Conservation (phyloP, 768 basidiomycete genomes). For the Hemileccinum rubropunctum region DNA sequence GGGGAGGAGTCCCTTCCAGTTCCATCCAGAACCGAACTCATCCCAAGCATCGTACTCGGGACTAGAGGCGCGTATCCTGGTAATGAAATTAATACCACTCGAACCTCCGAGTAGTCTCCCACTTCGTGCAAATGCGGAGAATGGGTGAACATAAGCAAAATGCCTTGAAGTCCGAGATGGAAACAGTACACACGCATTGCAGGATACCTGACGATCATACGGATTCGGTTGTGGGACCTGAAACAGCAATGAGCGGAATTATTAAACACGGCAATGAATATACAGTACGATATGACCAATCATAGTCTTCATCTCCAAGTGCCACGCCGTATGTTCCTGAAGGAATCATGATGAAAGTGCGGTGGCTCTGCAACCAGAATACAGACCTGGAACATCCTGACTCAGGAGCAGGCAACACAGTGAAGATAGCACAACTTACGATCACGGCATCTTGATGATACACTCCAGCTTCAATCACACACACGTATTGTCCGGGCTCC, state of each 20-base stretch:
- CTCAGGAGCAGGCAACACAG: neutral
- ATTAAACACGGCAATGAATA: neutral
- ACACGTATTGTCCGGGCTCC: constrained; percentile 11
- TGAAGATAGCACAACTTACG: constrained; percentile 3
- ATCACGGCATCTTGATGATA: constrained; percentile 6
- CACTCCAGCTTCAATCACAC: constrained; percentile 14
- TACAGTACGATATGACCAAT: constrained; percentile 18
- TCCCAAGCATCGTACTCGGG: constrained; percentile 20
- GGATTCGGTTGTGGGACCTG: constrained; percentile 16
- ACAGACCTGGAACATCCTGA: constrained; percentile 21
- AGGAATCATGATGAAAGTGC: neutral
- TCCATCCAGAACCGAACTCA: constrained; percentile 16
- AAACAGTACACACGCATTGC: constrained; percentile 5
- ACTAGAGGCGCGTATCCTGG: constrained; percentile 19
- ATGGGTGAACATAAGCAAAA: neutral
- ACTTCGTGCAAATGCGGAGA: neutral
- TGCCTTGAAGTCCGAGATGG: neutral
- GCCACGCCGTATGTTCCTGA: constrained; percentile 8
- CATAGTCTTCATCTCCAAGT: constrained; percentile 5
- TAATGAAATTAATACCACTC: constrained; percentile 17
- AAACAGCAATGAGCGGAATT: neutral
- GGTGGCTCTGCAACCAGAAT: neutral
- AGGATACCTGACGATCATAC: neutral
- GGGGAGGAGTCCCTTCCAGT: constrained; percentile 11
- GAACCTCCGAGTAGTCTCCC: constrained; percentile 21